Evolutionary conservation across 768 basidiomycete genomes (phyloP).

Genomic region (Fomitopsis pulvina): DNA sequence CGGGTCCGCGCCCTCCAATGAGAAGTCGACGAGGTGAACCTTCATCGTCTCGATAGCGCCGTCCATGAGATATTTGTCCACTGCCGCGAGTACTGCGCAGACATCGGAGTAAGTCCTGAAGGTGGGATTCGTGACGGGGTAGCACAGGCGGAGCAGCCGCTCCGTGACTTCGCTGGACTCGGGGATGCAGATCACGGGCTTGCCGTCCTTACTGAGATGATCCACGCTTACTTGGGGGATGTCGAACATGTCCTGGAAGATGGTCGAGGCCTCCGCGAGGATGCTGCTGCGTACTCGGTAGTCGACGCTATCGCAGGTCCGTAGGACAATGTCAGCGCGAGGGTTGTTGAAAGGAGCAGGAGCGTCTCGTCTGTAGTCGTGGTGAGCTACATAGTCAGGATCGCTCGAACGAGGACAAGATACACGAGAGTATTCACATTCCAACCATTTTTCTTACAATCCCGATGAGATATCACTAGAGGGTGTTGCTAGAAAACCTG

Average conservation of each 20-base stretch:
- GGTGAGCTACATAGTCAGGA: no score
- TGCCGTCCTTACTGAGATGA: neutral
- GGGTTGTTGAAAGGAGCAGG: constrained; percentile 6
- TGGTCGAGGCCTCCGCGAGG: constrained; percentile 1
- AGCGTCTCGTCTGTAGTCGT: no score
- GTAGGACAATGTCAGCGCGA: constrained; percentile 2
- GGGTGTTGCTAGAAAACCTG: no score
- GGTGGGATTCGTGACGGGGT: constrained; percentile 26
- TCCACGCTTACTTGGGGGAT: no score
- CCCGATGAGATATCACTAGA: no score
- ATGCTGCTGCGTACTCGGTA: constrained; percentile 1
- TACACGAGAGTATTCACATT: no score
- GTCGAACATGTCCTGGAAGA: constrained; percentile 3
- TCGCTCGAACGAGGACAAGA: no score
- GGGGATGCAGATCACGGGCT: neutral
- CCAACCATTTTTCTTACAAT: no score
- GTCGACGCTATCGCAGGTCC: neutral
- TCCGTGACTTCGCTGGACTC: neutral
- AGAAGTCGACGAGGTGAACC: neutral
- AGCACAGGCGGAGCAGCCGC: constrained; percentile 19
- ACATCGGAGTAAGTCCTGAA: neutral
- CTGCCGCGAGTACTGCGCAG: constrained; percentile 11
- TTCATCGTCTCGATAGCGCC: neutral
- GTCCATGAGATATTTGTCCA: constrained; percentile 15
- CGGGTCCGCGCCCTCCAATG: neutral